Base-by-base conservation (phyloP, 441 rosid species). In the Euphorbia schlechtendalii region DNA sequence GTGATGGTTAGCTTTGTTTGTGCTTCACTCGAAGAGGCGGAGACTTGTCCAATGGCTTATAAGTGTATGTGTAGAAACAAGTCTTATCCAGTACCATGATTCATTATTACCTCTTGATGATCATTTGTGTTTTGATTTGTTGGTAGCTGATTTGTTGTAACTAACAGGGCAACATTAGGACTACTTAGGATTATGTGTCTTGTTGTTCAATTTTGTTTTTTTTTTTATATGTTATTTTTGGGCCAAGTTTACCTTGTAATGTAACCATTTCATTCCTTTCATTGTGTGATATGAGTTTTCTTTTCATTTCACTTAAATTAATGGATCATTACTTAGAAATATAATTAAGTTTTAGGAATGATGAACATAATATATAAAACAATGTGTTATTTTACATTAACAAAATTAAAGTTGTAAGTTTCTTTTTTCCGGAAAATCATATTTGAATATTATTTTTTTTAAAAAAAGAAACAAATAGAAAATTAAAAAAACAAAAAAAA, bases 1-100 rank as follows among this genome's bases (percentile, higher is more conserved):
- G 96, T 87, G 48, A 86, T 89, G 86, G 90, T 92, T 46, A 89
- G 96, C 86, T 87, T 83, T 65, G 87, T 84, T n/a, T 89, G 98
- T 64, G 79, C 96, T 41, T 68, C 96, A 15, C 70, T 86, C 4
- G 83, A 80, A 69, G 91, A 87, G 69, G 92, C 96, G 11, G 96
- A 92, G 85, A 82, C 96, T 18, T 92, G 98, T 73, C 96, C 96
- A 4, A 82, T 92, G 81, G 86, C 95, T 72, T 89, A 92, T 73
- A 92, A 84, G 76, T 89, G 98, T 86, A 85, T 83, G 92, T 92
- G 98, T 61, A 71, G 74, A 67, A 78, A 82, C 76, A 86, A 84
- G 72, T 87, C 95, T 34, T 87, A 84, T 64, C 95, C 91, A 1
- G 89, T 91, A 53, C 96, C 95, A 21, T 91, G 75, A 86, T 22